A percentile compares a stretch with the other conserved stretches of the same genome.
These are phyloP conservation scores for Tilletia walkeri DNA, from an alignment of 1,284 basidiomycete species.

Conservation along the genomic window DNA sequence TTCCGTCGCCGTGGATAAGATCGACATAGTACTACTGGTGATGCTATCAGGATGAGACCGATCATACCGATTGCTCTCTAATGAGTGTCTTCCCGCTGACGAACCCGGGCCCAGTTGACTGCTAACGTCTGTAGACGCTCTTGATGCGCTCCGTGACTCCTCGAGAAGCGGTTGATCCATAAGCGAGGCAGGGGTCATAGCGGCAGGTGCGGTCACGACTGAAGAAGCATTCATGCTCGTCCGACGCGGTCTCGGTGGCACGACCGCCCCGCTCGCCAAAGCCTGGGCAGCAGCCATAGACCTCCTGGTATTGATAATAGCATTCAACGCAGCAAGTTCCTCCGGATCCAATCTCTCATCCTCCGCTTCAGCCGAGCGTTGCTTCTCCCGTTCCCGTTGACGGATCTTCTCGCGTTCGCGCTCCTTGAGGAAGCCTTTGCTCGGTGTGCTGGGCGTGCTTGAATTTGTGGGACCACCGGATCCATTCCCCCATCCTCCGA, in stretches of 20 bases:
- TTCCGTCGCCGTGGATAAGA: neutral
- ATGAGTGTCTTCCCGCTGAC: neutral
- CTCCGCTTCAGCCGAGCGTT: constrained; percentile 17
- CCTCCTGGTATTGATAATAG: constrained; percentile 54
- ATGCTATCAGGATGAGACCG: neutral
- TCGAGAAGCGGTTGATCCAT: no score
- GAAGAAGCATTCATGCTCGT: neutral
- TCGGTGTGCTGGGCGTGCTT: constrained; percentile 20
- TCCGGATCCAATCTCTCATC: constrained; percentile 47
- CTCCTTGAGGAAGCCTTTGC: constrained; percentile 20
- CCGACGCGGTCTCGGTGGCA: neutral
- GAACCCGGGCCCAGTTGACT: constrained; percentile 1
- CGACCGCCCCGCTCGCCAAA: constrained; percentile 42
- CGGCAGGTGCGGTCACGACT: neutral
- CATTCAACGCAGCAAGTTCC: constrained; percentile 52
- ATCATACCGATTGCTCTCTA: neutral
- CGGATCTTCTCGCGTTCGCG: constrained; percentile 18
- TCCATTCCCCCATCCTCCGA: constrained; percentile 47
- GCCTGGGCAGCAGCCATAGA: constrained; percentile 53
- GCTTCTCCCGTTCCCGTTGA: constrained; percentile 18
- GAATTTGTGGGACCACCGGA: constrained; percentile 34
- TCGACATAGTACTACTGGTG: neutral
- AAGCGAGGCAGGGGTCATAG: no score
- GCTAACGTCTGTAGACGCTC: neutral
- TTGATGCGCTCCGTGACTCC: neutral